These are phyloP conservation scores for Solanum sitiens DNA, from an alignment of 257 asterid genomes.

Conservation along the genomic window DNA sequence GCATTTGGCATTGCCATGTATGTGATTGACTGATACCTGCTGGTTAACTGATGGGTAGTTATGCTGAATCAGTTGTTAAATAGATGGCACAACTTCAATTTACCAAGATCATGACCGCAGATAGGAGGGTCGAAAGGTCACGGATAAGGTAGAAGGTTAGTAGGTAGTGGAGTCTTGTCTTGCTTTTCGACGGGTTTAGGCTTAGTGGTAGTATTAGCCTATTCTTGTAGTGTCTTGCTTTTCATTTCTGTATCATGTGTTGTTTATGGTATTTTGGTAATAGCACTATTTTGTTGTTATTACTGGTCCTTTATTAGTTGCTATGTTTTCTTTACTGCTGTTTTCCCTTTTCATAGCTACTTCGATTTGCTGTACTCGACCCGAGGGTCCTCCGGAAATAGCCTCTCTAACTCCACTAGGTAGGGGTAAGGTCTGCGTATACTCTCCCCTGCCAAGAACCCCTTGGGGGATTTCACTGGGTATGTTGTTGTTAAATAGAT, in stretches of 20 bases:
- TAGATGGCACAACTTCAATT: neutral
- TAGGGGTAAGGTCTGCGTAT: neutral
- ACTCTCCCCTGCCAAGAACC: neutral
- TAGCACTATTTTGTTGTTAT: neutral
- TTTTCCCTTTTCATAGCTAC: neutral
- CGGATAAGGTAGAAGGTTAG: neutral
- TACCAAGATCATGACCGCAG: neutral
- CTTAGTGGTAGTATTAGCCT: neutral
- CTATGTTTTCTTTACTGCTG: neutral
- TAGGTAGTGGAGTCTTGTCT: neutral
- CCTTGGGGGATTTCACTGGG: neutral
- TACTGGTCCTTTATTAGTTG: neutral
- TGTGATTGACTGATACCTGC: neutral
- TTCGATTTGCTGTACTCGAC: neutral
- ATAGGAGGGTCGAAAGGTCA: neutral
- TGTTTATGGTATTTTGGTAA: neutral
- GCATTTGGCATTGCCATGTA: neutral
- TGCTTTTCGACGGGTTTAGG: neutral
- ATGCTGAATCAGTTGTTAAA: neutral
- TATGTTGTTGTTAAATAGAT: neutral
- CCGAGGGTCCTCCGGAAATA: neutral
- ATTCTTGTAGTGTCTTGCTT: neutral
- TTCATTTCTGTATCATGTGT: neutral
- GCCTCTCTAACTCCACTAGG: neutral
- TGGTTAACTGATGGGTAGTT: neutral